A percentile compares a stretch with the other conserved stretches of the same genome.
Evolutionary conservation across 2,329 filamentous ascomycete species (phyloP).

Genomic region (Rutstroemia sydowiana): DNA sequence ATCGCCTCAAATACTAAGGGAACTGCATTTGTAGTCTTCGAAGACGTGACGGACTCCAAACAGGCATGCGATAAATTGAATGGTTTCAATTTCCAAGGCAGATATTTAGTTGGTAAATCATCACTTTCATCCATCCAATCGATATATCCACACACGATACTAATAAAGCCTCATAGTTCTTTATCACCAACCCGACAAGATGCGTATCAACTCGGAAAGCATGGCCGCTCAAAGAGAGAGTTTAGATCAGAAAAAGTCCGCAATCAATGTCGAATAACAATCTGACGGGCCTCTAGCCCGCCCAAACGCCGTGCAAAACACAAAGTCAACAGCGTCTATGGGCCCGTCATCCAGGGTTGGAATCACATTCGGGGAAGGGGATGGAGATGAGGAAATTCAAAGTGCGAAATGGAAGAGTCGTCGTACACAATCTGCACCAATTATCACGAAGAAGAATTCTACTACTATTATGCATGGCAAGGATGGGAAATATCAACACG

Average conservation of each 20-base stretch:
- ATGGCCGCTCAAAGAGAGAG: conserved; percentile 89
- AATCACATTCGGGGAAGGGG: conserved; percentile 2
- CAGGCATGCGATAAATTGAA: conserved; percentile 99
- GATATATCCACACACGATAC: background rate
- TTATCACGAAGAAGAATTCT: conserved; percentile 1
- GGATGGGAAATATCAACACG: conserved; percentile 4
- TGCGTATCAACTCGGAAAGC: conserved; percentile 62
- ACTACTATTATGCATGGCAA: conserved; percentile 5
- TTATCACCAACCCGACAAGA: conserved; percentile 66
- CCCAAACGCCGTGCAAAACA: conserved; percentile 8
- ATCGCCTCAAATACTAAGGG: conserved; percentile 97
- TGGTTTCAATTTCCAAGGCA: conserved; percentile 99
- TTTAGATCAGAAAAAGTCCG: conserved; percentile 95
- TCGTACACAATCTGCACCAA: conserved; percentile 6
- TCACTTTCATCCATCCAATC: background rate
- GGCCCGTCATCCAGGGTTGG: conserved; percentile 19
- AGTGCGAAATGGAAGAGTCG: no score
- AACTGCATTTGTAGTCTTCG: conserved; percentile 98
- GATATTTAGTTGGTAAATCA: conserved; percentile 89
- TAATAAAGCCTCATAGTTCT: conserved; percentile 43
- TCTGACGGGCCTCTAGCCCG: conserved; percentile 48
- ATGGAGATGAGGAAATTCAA: conserved; percentile 9
- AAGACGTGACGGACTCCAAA: conserved; percentile 98
- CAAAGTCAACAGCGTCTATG: conserved; percentile 11
- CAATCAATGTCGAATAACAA: conserved; percentile 98